Conservation (phyloP, 2,329 filamentous ascomycete genomes). For the Pseudogymnoascus sp. region DNA sequence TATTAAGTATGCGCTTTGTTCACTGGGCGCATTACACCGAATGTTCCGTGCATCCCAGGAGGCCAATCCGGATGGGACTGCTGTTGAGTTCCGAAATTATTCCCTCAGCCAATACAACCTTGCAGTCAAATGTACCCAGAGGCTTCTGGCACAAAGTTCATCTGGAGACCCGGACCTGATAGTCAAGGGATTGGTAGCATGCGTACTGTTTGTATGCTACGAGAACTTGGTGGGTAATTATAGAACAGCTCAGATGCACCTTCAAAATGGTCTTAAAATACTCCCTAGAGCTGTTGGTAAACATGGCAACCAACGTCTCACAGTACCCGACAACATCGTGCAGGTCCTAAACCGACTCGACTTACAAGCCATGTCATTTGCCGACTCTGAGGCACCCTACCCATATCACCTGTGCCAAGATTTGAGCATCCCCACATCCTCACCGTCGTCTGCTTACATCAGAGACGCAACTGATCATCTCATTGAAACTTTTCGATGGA, state of each 20-base stretch:
- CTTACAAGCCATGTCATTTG: slow-evolving; percentile 8
- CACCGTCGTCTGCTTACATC: neutral
- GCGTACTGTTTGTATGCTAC: slow-evolving; percentile 17
- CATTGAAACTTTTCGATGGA: slow-evolving; percentile 12
- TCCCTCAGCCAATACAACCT: slow-evolving; percentile 13
- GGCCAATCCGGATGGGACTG: neutral
- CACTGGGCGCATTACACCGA: slow-evolving; percentile 14
- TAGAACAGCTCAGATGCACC: slow-evolving; percentile 10
- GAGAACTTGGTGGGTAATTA: slow-evolving; percentile 14
- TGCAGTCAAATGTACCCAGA: slow-evolving; percentile 13
- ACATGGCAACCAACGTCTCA: neutral
- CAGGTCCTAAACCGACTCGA: slow-evolving; percentile 14
- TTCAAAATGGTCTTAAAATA: slow-evolving; percentile 15
- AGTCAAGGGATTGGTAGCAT: slow-evolving; percentile 12
- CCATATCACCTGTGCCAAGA: neutral
- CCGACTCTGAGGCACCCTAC: neutral
- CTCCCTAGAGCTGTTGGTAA: neutral
- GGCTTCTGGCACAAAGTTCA: neutral
- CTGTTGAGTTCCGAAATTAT: neutral
- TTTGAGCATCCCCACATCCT: neutral
- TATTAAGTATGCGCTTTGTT: slow-evolving; percentile 16
- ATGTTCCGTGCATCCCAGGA: neutral
- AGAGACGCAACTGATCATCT: slow-evolving; percentile 10
- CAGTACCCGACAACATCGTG: slow-evolving; percentile 12
- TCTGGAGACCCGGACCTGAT: neutral